Evolutionary conservation across 2,329 filamentous ascomycete genomes (phyloP), one percentile per base, ranked within the genome.

Genomic region (Neofusicoccum parvum): DNA sequence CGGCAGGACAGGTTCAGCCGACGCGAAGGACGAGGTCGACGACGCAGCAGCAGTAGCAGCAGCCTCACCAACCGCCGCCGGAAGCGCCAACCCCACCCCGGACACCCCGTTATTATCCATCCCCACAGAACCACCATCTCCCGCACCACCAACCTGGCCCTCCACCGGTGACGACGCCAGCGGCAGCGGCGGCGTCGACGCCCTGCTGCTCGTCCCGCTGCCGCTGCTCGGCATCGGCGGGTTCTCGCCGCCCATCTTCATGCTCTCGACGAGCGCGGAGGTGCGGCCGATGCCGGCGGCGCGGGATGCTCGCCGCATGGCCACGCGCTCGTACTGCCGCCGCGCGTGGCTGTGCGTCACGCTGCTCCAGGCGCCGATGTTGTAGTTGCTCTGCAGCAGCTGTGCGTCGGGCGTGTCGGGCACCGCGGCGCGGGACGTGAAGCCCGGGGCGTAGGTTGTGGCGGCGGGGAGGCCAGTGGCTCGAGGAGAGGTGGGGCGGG

Each of bases 241-340:
- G 36, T 17, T 43, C 3, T 27, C 41, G 15, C 32, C 45, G 15
- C 41, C 32, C 20, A 63, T 6, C 45, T 37, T 53, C 60, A 43
- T 53, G 46, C 39, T 51, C 62, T 65, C 50, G 3, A 58, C 11
- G 41, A 58, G 49, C 32, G 51, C 48, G 59, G 20, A 20, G n/a
- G 43, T 32, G 46, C 49, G 60, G 34, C 37, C 43, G 41, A 58
- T 43, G 62, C 62, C 46, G 5, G 41, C 46, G 2, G 65, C 39
- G 34, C 68, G 27, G 46, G 63, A 65, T 9, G 68, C 62, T 32
- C 88, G 86, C 36, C 88, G 83, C 69, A 85, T 83, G 3, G 88
- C 88, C 15, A 91, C 87, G 67, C 84, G 85, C 69, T 87, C 85
- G 75, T 90, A 89, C 71, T 87, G 86, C 1, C 54, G 64, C 14